phyloP scores from a whole-genome alignment of 306 rosid genomes.

The Erythrophleum fordii region DNA sequence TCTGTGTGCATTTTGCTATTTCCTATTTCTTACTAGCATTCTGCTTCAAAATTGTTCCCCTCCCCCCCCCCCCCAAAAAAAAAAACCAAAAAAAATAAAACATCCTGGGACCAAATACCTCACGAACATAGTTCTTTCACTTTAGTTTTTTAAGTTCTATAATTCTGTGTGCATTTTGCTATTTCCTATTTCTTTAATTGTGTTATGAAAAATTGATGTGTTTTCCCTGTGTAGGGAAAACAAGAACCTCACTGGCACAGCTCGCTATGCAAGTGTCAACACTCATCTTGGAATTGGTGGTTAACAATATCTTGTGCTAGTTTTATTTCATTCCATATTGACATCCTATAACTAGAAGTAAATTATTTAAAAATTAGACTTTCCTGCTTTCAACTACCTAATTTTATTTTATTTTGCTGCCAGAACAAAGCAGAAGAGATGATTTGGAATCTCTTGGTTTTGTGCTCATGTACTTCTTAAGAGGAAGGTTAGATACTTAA shows the following conservation, averaged over 20 bases:
- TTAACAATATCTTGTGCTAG: conserved; percentile 44
- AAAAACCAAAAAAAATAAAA: no score
- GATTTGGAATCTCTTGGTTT: conserved; percentile 99
- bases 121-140: background rate
- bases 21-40: background rate
- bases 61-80: no score
- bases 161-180: background rate
- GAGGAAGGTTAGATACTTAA: conserved; percentile 83
- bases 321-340: conserved; percentile 25
- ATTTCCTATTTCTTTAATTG: background rate
- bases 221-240: conserved; percentile 69
- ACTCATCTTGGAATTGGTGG: conserved; percentile 99
- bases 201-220: background rate
- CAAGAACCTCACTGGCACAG: conserved; percentile 99
- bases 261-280: conserved; percentile 99
- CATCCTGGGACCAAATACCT: background rate
- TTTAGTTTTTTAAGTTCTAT: background rate
- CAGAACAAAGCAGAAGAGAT: conserved; percentile 99
- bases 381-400: conserved; percentile 30
- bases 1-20: background rate
- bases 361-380: conserved; percentile 9
- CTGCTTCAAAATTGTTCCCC: background rate
- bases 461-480: conserved; percentile 94
- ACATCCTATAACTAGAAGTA: conserved; percentile 21
- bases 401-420: conserved; percentile 41